Base-by-base conservation (phyloP, 2,329 filamentous ascomycete genomes). In the Stagonosporopsis vannaccii region DNA sequence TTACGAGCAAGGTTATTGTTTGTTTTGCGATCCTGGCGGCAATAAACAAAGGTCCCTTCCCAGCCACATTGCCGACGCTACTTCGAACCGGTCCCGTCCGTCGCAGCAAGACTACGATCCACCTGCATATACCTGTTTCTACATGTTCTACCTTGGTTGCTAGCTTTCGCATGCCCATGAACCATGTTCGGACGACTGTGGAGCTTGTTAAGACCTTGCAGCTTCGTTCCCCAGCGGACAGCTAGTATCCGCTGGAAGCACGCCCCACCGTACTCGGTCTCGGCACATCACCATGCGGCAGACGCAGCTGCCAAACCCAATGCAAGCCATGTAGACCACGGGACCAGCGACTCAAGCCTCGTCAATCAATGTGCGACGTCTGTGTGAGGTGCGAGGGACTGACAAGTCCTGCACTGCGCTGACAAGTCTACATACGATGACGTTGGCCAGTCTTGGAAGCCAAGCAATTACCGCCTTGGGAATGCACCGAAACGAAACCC, bases 401-500 rank as follows among this genome's bases (percentile, higher is more conserved):
- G 51, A 41, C 51, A 51, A 41, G 37, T 43, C 48, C 54, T 53
- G 53, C 51, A 19, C 17, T 56, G 22, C 32, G 41, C 51, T 44
- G 42, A 42, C 36, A 44, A 32, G 5, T 30, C 20, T 17, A 12
- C 15, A 50, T 7, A 30, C 25, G 25, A 66, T 67, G 63, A 68
- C 65, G 65, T 63, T 42, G 43, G 32, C 42, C 23, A 28, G 32
- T 50, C 58, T 61, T 60, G 54, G 61, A 53, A 46, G 60, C 61
- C 61, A 68, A 67, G 62, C 55, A 45, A 20, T 12, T 20, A 37
- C 49, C 41, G 52, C 56, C 51, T 48, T 47, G 47, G 56, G 57
- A 66, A 60, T 61, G 62, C 51, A 52, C 41, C 39, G 56, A 22
- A 12, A 30, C 37, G 49, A 58, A 44, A 35, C 22, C 36, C 23